Conservation (phyloP, 1,139 yeast genomes). For the Magnusiomyces paraingens region DNA sequence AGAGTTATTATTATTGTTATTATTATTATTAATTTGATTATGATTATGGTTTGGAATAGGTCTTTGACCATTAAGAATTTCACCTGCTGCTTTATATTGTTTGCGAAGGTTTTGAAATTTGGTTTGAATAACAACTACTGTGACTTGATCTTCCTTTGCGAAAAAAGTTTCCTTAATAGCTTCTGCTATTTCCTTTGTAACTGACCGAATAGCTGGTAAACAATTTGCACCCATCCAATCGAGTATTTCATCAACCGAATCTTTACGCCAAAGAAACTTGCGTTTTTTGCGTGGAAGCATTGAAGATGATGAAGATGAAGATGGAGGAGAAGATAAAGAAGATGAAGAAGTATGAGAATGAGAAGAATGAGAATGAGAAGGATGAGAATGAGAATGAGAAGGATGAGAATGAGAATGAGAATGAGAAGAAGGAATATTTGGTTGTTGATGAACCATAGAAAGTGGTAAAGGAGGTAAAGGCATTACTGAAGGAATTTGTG, state of each 20-base stretch:
- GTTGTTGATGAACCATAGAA: too few species aligned
- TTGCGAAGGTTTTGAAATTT: conserved; percentile 6
- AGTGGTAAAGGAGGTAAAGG: too few species aligned
- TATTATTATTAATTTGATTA: too few species aligned
- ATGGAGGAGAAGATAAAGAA: neutral
- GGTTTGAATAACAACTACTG: conserved; percentile 7
- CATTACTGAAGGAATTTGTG: too few species aligned
- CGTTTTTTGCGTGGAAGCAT: conserved; percentile 5
- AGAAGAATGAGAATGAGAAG: too few species aligned
- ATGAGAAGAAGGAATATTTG: too few species aligned
- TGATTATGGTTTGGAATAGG: neutral
- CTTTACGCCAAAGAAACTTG: conserved; percentile 7
- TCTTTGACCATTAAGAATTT: conserved; percentile 3
- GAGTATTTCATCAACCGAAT: conserved; percentile 7
- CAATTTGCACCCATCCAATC: conserved; percentile 6
- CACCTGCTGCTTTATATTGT: conserved; percentile 7
- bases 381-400: neutral
- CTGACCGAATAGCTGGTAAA: conserved; percentile 5
- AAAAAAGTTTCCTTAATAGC: conserved; percentile 7
- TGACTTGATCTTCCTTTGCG: conserved; percentile 1
- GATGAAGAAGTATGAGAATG: neutral
- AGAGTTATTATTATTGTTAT: too few species aligned
- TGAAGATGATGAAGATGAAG: neutral
- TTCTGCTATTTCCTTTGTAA: conserved; percentile 7
- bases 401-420: neutral